A percentile compares a stretch with the other conserved stretches of the same genome.
Evolutionary conservation across 441 rosid genomes (phyloP).

Genomic region (Euphorbia celastroides): DNA sequence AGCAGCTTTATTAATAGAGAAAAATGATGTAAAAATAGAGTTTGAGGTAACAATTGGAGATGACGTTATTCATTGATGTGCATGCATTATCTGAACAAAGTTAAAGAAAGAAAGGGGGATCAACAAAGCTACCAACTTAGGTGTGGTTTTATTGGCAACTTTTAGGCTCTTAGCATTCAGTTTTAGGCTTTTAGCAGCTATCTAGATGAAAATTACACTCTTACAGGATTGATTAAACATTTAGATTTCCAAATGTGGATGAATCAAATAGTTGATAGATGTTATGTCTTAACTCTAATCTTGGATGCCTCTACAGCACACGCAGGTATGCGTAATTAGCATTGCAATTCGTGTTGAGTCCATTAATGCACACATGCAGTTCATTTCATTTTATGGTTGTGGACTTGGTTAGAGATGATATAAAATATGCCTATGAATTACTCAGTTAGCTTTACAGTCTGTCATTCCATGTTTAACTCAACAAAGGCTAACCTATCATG

Average conservation of each 20-base stretch:
- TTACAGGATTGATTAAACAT: background rate
- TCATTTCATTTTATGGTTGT: background rate
- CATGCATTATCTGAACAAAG: too few species aligned
- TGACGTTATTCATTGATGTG: too few species aligned
- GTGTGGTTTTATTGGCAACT: background rate
- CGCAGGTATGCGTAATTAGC: too few species aligned
- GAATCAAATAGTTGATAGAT: background rate
- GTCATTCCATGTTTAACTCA: slow-evolving; percentile 4
- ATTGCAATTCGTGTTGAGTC: slow-evolving; percentile 3
- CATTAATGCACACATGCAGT: background rate
- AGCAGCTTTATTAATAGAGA: too few species aligned
- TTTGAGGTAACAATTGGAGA: too few species aligned
- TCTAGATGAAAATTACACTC: background rate
- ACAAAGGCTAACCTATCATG: slow-evolving; percentile 79
- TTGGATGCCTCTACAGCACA: background rate
- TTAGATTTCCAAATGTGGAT: background rate
- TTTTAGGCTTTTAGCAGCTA: background rate
- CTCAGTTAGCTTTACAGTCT: background rate
- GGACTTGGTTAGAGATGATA: background rate
- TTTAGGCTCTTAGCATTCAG: background rate
- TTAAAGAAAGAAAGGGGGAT: too few species aligned
- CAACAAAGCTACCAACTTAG: background rate
- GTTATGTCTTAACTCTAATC: background rate
- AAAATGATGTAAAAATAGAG: too few species aligned
- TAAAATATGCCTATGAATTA: background rate